Conservation (phyloP, 2,329 filamentous ascomycete species). For the Nemania sp. region DNA sequence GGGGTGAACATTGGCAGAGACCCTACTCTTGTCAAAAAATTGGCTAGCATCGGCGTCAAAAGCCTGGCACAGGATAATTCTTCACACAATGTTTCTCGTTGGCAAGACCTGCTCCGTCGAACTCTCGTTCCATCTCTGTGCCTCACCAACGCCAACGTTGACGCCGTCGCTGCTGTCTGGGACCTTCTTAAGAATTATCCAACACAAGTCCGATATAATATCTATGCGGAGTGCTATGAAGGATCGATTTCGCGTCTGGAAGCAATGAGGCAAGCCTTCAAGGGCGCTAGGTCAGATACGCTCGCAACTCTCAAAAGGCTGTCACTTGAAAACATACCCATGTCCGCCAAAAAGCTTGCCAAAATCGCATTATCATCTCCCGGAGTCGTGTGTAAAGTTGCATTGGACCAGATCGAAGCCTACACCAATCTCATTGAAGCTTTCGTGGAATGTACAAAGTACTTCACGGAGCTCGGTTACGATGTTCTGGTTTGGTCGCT, state of each 20-base stretch:
- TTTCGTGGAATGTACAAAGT: constrained; percentile 91
- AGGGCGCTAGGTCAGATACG: constrained; percentile 76
- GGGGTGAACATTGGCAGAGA: constrained; percentile 91
- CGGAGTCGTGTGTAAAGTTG: constrained; percentile 87
- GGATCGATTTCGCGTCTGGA: constrained; percentile 77
- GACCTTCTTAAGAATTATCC: constrained; percentile 80
- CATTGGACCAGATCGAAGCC: constrained; percentile 86
- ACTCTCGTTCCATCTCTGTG: constrained; percentile 88
- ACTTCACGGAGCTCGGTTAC: constrained; percentile 90
- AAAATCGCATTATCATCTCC: constrained; percentile 93
- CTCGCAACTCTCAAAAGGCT: constrained; percentile 86
- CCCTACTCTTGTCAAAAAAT: constrained; percentile 73
- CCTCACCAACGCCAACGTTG: constrained; percentile 81
- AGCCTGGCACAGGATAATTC: constrained; percentile 74
- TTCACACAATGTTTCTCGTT: constrained; percentile 71
- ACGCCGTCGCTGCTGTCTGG: constrained; percentile 84
- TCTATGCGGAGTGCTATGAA: constrained; percentile 93
- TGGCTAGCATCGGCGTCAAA: constrained; percentile 82
- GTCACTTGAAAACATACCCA: constrained; percentile 81
- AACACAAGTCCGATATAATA: constrained; percentile 75
- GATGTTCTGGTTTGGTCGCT: constrained; percentile 93
- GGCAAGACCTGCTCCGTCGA: constrained; percentile 82
- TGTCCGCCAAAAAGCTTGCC: constrained; percentile 85
- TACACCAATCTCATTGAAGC: constrained; percentile 95
- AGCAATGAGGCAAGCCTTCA: constrained; percentile 78